A percentile compares a stretch with the other conserved stretches of the same genome.
These are phyloP conservation scores for Diplodia intermedia DNA, from an alignment of 2,329 filamentous ascomycete genomes.

Conservation along the genomic window DNA sequence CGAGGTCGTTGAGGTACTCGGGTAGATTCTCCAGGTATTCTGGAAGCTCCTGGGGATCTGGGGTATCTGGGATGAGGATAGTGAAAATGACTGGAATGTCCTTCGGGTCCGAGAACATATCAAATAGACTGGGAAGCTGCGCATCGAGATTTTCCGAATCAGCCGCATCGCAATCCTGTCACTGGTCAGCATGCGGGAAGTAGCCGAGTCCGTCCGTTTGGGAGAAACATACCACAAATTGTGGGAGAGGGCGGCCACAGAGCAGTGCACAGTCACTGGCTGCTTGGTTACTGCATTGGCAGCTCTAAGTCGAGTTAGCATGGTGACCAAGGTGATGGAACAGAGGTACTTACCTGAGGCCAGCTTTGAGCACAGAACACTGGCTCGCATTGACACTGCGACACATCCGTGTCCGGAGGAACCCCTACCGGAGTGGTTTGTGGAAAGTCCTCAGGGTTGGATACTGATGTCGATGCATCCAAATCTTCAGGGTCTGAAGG, in stretches of 20 bases:
- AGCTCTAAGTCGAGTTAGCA: constrained; percentile 8
- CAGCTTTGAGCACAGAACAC: constrained; percentile 19
- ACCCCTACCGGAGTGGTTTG: not conserved
- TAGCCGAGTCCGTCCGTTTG: not conserved
- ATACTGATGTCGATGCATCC: not conserved
- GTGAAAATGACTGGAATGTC: constrained; percentile 14
- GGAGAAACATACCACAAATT: not conserved
- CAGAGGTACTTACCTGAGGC: not conserved
- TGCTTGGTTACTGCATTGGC: constrained; percentile 18
- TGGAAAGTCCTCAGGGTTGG: not conserved
- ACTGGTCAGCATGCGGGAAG: not conserved
- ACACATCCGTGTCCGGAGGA: not conserved
- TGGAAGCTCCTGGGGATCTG: constrained; percentile 12
- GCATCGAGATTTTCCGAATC: not conserved
- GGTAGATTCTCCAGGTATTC: constrained; percentile 8
- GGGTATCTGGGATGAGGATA: not conserved
- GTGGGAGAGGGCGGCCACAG: not conserved
- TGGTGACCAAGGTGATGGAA: too few species aligned
- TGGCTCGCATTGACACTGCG: not conserved
- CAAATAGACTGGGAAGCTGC: not conserved
- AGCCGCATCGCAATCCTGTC: constrained; percentile 2
- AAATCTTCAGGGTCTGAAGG: not conserved
- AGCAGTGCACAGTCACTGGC: constrained; percentile 5
- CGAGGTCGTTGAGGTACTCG: constrained; percentile 8
- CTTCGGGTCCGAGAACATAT: not conserved